Base-by-base conservation (phyloP, 2,329 filamentous ascomycete genomes). In the Colletotrichum incanum region DNA sequence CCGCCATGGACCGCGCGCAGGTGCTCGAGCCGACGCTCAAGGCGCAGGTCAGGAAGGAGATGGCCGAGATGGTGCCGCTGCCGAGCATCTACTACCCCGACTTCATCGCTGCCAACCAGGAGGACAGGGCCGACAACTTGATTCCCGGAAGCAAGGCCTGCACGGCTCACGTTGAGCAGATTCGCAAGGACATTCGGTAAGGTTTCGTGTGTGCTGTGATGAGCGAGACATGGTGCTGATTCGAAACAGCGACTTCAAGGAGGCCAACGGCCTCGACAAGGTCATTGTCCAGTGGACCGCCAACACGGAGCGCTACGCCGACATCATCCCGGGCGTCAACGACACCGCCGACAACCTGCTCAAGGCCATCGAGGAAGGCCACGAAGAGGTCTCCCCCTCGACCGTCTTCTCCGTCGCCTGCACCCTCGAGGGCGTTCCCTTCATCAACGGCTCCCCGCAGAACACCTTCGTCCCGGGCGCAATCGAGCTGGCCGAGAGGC, bases 361-460 rank as follows among this genome's bases (percentile, higher is more conserved):
- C 82, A 92, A 93, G 81, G 88, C 96, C 62, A 98, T 99, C 81
- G 92, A 96, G 84, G 82, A 88, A 74, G 95, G 96, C 55, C 95
- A 99, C 81, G 90, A 92, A 74, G 96, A 99, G 81, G 90, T 99
- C n/a, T 90, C 96, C 20, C 96, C 96, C 39, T 98, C 96, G 28
- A 98, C 96, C 62, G 90, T 99, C 78, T 99, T 99, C 79, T 95
- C 96, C 14, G 94, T 99, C 65, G 96, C 96, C 64, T 96, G 91
- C 80, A 98, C 98, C 79, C 90, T 98, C 52, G 96, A 99, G 82
- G 88, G 91, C 43, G 90, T 91, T 16, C 96, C 96, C 3, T 99
- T 99, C 88, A 98, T 99, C 92, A 99, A 99, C 84, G 96, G 96
- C 71, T 99, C 96, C 75, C 96, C 96, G 43, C 96, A 99, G 85